These are phyloP conservation scores for Syncephalastrum contaminatum DNA, from an alignment of 371 early-diverging fungal genomes.

Conservation along the genomic window DNA sequence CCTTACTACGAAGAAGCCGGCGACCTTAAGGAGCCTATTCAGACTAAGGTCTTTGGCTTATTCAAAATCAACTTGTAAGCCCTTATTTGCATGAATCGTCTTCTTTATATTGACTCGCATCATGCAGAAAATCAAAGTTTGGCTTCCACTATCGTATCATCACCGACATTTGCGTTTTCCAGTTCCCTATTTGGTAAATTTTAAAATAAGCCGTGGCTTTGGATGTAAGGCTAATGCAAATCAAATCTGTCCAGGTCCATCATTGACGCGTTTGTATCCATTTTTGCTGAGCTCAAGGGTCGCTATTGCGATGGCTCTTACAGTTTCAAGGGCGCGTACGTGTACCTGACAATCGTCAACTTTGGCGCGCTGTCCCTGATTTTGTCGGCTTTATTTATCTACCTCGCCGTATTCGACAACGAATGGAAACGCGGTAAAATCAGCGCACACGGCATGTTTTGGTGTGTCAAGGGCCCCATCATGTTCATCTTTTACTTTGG, in stretches of 20 bases:
- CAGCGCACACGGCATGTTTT: constrained; percentile 50
- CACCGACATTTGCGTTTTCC: constrained; percentile 43
- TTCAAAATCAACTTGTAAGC: constrained; percentile 40
- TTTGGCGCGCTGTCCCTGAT: constrained; percentile 46
- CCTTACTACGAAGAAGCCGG: constrained; percentile 40
- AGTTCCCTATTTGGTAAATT: constrained; percentile 51
- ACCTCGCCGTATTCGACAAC: constrained; percentile 37
- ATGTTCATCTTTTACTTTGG: constrained; percentile 51
- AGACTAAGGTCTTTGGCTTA: constrained; percentile 36
- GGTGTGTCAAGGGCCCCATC: constrained; percentile 53
- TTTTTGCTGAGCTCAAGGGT: constrained; percentile 41
- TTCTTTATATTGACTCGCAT: not conserved
- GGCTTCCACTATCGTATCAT: constrained; percentile 48
- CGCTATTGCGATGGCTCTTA: constrained; percentile 41
- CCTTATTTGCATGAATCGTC: not conserved
- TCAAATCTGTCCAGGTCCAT: constrained; percentile 28
- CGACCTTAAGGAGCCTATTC: constrained; percentile 26
- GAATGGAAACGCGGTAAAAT: constrained; percentile 45
- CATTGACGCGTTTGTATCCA: constrained; percentile 41
- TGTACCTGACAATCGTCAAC: constrained; percentile 43
- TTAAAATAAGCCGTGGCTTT: not conserved
- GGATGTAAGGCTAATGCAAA: not conserved
- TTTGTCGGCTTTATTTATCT: constrained; percentile 42
- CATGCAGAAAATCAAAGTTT: constrained; percentile 44
- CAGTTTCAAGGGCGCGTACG: constrained; percentile 39